Percentiles rank a stretch among this genome's conserved stretches.
Conservation (phyloP, 1,284 basidiomycete genomes). For the Moesziomyces sp. region DNA sequence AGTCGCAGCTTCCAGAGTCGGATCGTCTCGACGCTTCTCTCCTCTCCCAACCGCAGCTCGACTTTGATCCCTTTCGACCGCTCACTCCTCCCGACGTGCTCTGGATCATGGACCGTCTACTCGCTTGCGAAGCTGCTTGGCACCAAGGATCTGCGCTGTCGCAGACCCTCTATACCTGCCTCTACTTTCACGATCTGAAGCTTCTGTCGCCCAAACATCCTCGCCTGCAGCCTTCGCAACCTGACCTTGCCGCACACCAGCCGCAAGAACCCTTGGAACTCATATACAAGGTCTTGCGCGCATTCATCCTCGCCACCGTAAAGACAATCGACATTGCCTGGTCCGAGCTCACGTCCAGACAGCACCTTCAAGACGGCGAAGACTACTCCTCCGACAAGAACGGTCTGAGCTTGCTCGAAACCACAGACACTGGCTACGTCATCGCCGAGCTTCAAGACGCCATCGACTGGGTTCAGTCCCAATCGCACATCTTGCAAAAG, state of each 20-base stretch:
- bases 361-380: slow-evolving; percentile 71
- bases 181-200: slow-evolving; percentile 79
- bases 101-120: slow-evolving; percentile 84
- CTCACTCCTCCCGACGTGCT: slow-evolving; percentile 81
- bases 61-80: slow-evolving; percentile 76
- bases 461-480: slow-evolving; percentile 70
- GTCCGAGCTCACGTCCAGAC: slow-evolving; percentile 74
- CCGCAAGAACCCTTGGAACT: slow-evolving; percentile 68
- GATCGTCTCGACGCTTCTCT: slow-evolving; percentile 70
- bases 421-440: slow-evolving; percentile 74
- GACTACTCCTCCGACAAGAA: slow-evolving; percentile 89
- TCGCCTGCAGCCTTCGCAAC: slow-evolving; percentile 57
- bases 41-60: slow-evolving; percentile 40
- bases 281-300: slow-evolving; percentile 77
- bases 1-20: slow-evolving; percentile 40
- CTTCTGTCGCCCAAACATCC: slow-evolving; percentile 55
- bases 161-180: slow-evolving; percentile 84
- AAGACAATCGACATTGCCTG: slow-evolving; percentile 86
- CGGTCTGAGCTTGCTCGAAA: slow-evolving; percentile 81
- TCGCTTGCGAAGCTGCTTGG: slow-evolving; percentile 88
- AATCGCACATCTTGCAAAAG: neutral
- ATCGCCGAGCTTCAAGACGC: slow-evolving; percentile 75
- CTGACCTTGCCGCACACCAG: slow-evolving; percentile 31
- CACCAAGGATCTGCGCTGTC: slow-evolving; percentile 83
- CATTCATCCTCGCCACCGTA: slow-evolving; percentile 78